Conservation (phyloP, 164 flowering plant species). For the Stephania cephalantha region DNA sequence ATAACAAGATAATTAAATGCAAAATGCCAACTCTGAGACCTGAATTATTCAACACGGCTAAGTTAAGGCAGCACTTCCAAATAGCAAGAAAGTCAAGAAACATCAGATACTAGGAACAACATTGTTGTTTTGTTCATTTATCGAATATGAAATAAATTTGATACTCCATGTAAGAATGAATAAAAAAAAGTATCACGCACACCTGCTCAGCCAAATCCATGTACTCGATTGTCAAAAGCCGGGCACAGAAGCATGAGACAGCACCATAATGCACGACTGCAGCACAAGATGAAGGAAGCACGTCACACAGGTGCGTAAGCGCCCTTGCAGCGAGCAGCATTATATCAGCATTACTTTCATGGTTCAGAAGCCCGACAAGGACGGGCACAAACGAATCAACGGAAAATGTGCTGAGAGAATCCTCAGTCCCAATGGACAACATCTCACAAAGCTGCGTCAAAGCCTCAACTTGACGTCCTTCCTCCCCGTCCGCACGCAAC, state of each 20-base stretch:
- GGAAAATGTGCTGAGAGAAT: conserved; percentile 83
- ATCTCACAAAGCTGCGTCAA: conserved; percentile 93
- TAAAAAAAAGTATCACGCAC: background rate
- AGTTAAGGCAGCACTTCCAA: background rate
- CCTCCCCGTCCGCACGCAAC: conserved; percentile 92
- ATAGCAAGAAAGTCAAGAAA: background rate
- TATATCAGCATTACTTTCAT: conserved; percentile 91
- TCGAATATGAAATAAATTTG: background rate
- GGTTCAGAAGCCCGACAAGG: conserved; percentile 85
- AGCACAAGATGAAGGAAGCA: conserved; percentile 92
- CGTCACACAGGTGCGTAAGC: conserved; percentile 87
- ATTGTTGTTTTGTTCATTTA: background rate
- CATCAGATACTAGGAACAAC: background rate
- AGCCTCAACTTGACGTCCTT: conserved; percentile 90
- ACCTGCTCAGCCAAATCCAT: conserved; percentile 99
- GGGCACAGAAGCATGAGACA: conserved; percentile 75
- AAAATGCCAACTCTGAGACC: background rate
- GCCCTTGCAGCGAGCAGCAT: conserved; percentile 99
- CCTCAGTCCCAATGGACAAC: conserved; percentile 96
- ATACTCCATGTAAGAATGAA: background rate
- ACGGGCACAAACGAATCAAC: conserved; percentile 96
- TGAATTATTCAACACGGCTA: background rate
- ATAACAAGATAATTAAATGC: background rate
- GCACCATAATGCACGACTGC: conserved; percentile 98
- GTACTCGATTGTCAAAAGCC: conserved; percentile 91